Conservation (phyloP, 768 basidiomycete species). For the Kwoniella bestiolae region DNA sequence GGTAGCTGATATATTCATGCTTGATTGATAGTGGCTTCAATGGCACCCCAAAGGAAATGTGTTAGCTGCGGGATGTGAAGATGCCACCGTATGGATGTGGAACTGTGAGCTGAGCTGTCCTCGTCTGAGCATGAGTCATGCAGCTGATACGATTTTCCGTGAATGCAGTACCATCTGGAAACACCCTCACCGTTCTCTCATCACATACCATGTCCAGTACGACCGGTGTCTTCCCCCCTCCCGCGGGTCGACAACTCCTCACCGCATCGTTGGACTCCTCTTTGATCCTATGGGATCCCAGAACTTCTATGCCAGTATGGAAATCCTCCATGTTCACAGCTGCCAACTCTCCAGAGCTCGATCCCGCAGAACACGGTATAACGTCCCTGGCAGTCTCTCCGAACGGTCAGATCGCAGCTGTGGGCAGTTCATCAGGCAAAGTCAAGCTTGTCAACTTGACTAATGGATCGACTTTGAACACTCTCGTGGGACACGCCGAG, state of each 20-base stretch:
- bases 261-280: constrained; percentile 81
- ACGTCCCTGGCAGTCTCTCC: constrained; percentile 84
- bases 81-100: constrained; percentile 95
- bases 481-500: constrained; percentile 79
- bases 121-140: no score
- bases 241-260: constrained; percentile 88
- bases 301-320: constrained; percentile 73
- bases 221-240: constrained; percentile 81
- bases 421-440: constrained; percentile 83
- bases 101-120: constrained; percentile 67
- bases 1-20: not conserved
- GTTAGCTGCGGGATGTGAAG: constrained; percentile 87
- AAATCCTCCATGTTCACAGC: constrained; percentile 61
- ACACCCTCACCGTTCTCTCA: constrained; percentile 93
- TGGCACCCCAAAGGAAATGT: constrained; percentile 96
- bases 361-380: constrained; percentile 72
- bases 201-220: constrained; percentile 84
- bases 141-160: no score
- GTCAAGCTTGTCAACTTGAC: constrained; percentile 83
- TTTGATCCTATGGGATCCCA: constrained; percentile 90
- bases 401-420: constrained; percentile 84
- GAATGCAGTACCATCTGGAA: constrained; percentile 89
- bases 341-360: constrained; percentile 59
- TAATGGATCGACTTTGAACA: constrained; percentile 79
- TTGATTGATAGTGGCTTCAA: constrained; percentile 72